phyloP scores from a whole-genome alignment of 192 early-diverging fungal species.

The Podila epicladia region DNA sequence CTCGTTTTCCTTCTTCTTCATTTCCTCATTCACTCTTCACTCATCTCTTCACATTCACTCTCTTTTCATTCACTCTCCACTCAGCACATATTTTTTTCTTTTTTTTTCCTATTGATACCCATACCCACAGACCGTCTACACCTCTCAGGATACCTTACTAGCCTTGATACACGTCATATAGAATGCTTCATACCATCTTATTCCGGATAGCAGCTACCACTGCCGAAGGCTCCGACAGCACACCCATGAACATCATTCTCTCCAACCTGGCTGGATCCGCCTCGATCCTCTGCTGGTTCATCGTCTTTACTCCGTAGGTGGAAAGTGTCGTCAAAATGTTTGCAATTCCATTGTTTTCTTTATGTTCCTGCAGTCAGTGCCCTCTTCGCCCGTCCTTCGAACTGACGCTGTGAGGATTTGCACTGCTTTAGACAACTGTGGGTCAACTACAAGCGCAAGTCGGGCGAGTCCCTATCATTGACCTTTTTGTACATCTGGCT shows the following conservation, averaged over 20 bases:
- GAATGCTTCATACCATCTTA: neutral
- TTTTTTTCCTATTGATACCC: too few relatives aligned
- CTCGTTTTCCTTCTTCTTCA: neutral
- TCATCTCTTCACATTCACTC: neutral
- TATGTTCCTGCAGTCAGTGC: neutral
- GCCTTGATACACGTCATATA: neutral
- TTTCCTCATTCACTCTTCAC: neutral
- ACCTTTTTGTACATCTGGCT: constrained; percentile 81
- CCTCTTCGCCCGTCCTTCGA: neutral
- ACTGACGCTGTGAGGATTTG: neutral
- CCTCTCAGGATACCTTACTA: neutral
- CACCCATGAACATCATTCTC: constrained; percentile 4
- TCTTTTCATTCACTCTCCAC: too few relatives aligned
- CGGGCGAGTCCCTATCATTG: constrained; percentile 78
- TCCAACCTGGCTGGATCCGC: constrained; percentile 25
- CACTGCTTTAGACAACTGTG: constrained; percentile 67
- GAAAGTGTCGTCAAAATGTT: neutral
- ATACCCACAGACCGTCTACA: neutral
- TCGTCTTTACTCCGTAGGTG: constrained; percentile 39
- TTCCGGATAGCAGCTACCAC: neutral
- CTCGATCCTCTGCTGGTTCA: constrained; percentile 43
- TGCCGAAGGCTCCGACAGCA: neutral
- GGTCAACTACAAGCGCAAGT: constrained; percentile 79
- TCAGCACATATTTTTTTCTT: too few relatives aligned
- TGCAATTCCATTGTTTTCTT: neutral